Base-by-base conservation (phyloP, 257 asterid species). In the Sherardia arvensis region DNA sequence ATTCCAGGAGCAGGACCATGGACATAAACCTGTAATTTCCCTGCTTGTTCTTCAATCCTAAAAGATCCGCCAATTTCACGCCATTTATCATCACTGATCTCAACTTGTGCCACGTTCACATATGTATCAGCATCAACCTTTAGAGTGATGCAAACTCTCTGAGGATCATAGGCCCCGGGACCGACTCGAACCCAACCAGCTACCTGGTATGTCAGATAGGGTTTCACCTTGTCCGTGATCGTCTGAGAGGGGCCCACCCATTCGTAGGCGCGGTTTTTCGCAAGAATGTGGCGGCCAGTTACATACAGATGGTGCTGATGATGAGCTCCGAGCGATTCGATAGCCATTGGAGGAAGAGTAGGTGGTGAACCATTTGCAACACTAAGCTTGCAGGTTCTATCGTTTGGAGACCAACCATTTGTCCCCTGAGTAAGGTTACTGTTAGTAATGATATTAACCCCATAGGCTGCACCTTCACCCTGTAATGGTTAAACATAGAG, bases 181-280 rank as follows among this genome's bases (percentile, higher is more conserved):
- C 92, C 91, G 22, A 85, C 66, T 61, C 86, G 85, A 72, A 93
- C 88, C 99, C 99, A 93, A 33, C 91, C 96, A 36, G 96, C 87
- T 56, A 92, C 96, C 76, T 92, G 99, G 77, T 92, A 92, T 7
- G 99, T 85, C 86, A 92, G 48, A 71, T 78, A 81, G 67, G 79
- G 91, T 77, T 80, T 81, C 47, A 92, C 73, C 67, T 74, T 83
- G 22, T 84, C 95, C 0, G 97, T 80, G 45, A 92, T 81, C 49
- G 73, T 82, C 79, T 92, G 99, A 65, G 99, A 93, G 0, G 99
- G 99, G 27, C 97, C 99, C 97, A 87, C 89, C 97, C 99, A 92
- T 1, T 81, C 77, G 69, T 93, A 95, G 65, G 94, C 81, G 69
- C 97, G 99, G 38, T 80, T 80, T 4, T 84, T 77, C 69, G 72